Conservation (phyloP, 2,329 filamentous ascomycete species). For the Emydomyces testavorans region DNA sequence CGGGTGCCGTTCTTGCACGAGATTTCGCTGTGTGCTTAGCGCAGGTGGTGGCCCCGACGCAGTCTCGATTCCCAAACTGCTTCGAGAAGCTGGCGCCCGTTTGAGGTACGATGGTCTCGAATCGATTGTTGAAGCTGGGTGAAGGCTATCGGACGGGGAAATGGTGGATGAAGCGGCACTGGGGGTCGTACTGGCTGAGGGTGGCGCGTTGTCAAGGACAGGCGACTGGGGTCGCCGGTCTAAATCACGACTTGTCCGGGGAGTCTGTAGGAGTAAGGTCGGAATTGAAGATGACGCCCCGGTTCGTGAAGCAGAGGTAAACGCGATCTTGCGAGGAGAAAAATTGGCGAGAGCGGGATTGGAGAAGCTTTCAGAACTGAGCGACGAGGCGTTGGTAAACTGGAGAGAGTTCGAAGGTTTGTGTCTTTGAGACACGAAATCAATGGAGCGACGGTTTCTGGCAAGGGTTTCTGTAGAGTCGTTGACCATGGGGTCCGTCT, state of each 20-base stretch:
- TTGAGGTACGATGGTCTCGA: slow-evolving; percentile 18
- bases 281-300: slow-evolving; percentile 11
- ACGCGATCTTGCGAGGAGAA: slow-evolving; percentile 20
- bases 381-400: slow-evolving; percentile 15
- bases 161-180: slow-evolving; percentile 11
- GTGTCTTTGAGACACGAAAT: slow-evolving; percentile 18
- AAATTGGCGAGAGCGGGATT: slow-evolving; percentile 21
- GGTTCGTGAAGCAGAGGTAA: slow-evolving; percentile 14
- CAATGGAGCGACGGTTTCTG: slow-evolving; percentile 11
- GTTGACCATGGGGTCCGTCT: slow-evolving; percentile 13
- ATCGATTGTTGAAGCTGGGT: slow-evolving; percentile 18
- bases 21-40: slow-evolving; percentile 35
- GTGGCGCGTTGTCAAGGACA: slow-evolving; percentile 26
- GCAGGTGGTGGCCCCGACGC: slow-evolving; percentile 41
- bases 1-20: slow-evolving; percentile 27
- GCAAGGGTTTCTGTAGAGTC: slow-evolving; percentile 1
- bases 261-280: slow-evolving; percentile 15
- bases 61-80: slow-evolving; percentile 41
- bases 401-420: slow-evolving; percentile 16
- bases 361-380: slow-evolving; percentile 20
- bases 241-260: slow-evolving; percentile 24
- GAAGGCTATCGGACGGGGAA: slow-evolving; percentile 12
- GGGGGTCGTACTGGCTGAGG: slow-evolving; percentile 23
- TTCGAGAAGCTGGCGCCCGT: slow-evolving; percentile 39
- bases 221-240: slow-evolving; percentile 18